These are phyloP conservation scores for Hanseniaspora clermontiae DNA, from an alignment of 805 yeast genomes.

Conservation along the genomic window DNA sequence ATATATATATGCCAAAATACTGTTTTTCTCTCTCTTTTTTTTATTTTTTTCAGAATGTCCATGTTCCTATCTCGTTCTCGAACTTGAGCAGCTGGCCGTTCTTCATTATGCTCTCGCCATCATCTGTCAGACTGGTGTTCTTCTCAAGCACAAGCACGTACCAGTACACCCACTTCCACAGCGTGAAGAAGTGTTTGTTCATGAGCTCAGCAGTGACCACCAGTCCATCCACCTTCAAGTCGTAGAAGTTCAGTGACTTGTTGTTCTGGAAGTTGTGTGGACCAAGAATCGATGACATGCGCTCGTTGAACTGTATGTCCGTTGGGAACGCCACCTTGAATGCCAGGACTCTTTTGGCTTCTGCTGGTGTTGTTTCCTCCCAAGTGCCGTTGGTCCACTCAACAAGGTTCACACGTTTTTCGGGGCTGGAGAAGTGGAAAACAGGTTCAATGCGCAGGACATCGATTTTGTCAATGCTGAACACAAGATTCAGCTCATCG, in stretches of 20 bases:
- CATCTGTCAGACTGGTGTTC: slow-evolving; percentile 18
- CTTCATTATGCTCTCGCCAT: slow-evolving; percentile 17
- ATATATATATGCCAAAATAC: not conserved
- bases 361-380: not conserved
- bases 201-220: not conserved
- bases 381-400: not conserved
- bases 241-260: slow-evolving; percentile 8
- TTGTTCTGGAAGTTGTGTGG: slow-evolving; percentile 9
- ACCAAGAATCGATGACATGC: slow-evolving; percentile 7
- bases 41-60: not conserved
- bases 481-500: slow-evolving; percentile 1
- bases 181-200: slow-evolving; percentile 15
- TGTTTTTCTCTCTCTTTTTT: too few relatives aligned
- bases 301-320: slow-evolving; percentile 5
- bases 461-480: not conserved
- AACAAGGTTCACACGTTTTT: not conserved
- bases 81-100: slow-evolving; percentile 14
- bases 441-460: not conserved
- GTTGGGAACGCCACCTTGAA: not conserved
- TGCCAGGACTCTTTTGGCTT: not conserved
- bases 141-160: slow-evolving; percentile 24
- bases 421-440: not conserved
- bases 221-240: not conserved
- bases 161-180: slow-evolving; percentile 26
- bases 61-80: slow-evolving; percentile 11